These are phyloP conservation scores for Diutina neorugosa DNA, from an alignment of 1,139 yeast genomes.

Conservation along the genomic window DNA sequence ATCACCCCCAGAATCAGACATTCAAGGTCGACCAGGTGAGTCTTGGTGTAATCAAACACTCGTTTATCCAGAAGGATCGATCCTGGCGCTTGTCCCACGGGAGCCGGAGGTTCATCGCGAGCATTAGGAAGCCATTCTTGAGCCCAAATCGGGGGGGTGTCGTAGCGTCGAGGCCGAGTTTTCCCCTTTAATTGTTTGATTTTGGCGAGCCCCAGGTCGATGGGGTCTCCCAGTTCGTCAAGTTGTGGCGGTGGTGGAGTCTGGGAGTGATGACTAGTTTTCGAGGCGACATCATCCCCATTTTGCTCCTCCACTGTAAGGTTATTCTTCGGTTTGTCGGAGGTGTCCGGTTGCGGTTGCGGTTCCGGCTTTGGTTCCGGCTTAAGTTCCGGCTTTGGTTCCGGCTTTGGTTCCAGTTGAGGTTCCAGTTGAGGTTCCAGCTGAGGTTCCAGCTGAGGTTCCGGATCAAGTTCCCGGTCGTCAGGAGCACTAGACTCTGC, in stretches of 20 bases:
- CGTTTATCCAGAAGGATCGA: constrained; percentile 13
- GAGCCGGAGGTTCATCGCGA: constrained; percentile 6
- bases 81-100: not conserved
- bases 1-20: constrained; percentile 60
- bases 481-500: not conserved
- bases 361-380: too few species aligned
- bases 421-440: not conserved
- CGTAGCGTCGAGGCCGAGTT: constrained; percentile 51
- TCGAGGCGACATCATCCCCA: too few species aligned
- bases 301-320: too few species aligned
- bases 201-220: constrained; percentile 10
- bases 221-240: not conserved
- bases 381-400: not conserved
- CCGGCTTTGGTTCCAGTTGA: not conserved
- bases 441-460: constrained; percentile 5
- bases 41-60: constrained; percentile 23
- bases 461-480: not conserved
- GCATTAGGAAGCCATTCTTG: constrained; percentile 48
- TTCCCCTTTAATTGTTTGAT: constrained; percentile 11
- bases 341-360: too few species aligned
- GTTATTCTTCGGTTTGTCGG: too few species aligned
- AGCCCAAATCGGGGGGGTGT: constrained; percentile 73
- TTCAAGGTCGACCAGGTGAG: constrained; percentile 31
- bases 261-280: too few species aligned
- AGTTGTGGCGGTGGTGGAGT: too few species aligned